These are phyloP conservation scores for Agaricus bisporus DNA, from an alignment of 768 basidiomycete genomes.

Conservation along the genomic window DNA sequence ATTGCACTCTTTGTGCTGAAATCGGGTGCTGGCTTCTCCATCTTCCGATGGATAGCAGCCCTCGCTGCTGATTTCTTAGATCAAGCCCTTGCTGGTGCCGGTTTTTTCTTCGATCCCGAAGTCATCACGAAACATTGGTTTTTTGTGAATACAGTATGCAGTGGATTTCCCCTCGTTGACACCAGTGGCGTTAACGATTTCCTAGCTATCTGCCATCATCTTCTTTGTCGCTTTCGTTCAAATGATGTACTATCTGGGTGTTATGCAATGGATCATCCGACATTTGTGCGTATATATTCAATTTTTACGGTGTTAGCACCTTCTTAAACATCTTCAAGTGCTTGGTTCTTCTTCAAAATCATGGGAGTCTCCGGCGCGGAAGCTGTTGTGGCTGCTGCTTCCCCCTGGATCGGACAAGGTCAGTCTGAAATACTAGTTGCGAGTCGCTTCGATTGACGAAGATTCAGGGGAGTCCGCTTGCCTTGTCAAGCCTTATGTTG, in stretches of 20 bases:
- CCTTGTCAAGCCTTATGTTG: constrained; percentile 78
- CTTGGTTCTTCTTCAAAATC: constrained; percentile 91
- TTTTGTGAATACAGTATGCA: constrained; percentile 69
- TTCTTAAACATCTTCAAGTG: constrained; percentile 32
- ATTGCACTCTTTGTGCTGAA: constrained; percentile 90
- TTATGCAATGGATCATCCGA: constrained; percentile 91
- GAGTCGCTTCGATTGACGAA: not conserved
- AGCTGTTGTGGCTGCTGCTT: constrained; percentile 87
- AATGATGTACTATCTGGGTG: constrained; percentile 85
- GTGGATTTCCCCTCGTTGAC: not conserved
- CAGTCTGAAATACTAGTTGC: not conserved
- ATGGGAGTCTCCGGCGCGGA: constrained; percentile 93
- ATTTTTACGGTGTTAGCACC: not conserved
- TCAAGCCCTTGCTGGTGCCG: constrained; percentile 62
- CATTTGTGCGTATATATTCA: constrained; percentile 54
- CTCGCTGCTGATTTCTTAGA: constrained; percentile 77
- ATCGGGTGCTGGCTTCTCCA: constrained; percentile 70
- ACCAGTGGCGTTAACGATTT: not conserved
- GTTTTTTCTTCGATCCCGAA: constrained; percentile 76
- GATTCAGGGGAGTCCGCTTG: constrained; percentile 68
- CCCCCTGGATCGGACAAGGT: constrained; percentile 91
- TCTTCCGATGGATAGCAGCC: constrained; percentile 80
- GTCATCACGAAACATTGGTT: constrained; percentile 72
- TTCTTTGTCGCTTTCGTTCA: constrained; percentile 94
- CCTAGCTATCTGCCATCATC: constrained; percentile 69